Evolutionary conservation across 2,329 filamentous ascomycete species (phyloP), one percentile per base, ranked within the genome.

Genomic region (Pezicula carpinea): DNA sequence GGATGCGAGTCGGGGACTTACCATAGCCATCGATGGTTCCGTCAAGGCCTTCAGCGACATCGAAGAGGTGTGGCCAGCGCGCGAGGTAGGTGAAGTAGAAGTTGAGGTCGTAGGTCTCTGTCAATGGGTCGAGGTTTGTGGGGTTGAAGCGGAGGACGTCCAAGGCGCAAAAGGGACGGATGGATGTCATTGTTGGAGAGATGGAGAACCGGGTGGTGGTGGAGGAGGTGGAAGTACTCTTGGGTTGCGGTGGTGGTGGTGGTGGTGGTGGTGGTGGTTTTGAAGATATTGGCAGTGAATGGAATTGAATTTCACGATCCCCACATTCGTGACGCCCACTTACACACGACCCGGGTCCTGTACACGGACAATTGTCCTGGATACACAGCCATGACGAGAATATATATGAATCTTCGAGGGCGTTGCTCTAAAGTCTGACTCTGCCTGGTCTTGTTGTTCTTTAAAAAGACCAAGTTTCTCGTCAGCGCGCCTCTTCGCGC

Each of bases 61-160:
- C 89, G 71, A 96, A 97, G 36, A 97, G 79, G 21, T 90, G 85
- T 1, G 93, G 93, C 93, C 93, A 99, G 75, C 88, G 89, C 44
- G 90, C 89, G 55, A 96, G 83, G 69, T 99, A 99, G 62, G 95
- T 88, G 50, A 96, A 80, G 72, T 99, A 99, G 73, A 97, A 99
- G 53, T 83, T 81, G 55, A 96, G 79, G 66, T 95, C 90, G 72
- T 97, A 99, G 47, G 95, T 97, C 72, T 99, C 93, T n/a, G 93
- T 97, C 52, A 96, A 77, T 34, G 89, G 89, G 64, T 99, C 93
- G 52, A 99, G 83, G 65, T 99, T 99, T 69, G 91, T 96, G 55
- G 90, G 84, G 57, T 95, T 95, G 68, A 97, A 85, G 57, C 84
- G 85, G 69, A 96, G 83, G 52, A 97, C 77, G 67, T 99, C 93